These are phyloP conservation scores for Yamadazyma mexicana DNA, from an alignment of 1,139 yeast species.

Conservation along the genomic window DNA sequence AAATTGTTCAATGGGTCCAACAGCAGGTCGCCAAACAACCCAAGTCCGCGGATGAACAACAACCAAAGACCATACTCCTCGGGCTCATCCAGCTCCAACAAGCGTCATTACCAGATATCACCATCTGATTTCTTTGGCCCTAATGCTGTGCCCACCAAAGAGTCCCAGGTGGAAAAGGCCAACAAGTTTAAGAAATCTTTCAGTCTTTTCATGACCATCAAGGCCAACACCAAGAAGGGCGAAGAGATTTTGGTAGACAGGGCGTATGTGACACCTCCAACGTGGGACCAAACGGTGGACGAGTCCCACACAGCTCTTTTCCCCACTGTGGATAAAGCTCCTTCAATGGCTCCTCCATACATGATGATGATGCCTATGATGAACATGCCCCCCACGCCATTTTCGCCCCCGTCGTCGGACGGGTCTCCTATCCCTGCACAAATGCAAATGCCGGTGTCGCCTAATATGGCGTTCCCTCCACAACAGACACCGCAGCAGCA, in stretches of 20 bases:
- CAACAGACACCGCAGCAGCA: constrained; percentile 38
- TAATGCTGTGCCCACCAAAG: constrained; percentile 46
- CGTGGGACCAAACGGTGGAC: constrained; percentile 68
- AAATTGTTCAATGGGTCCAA: constrained; percentile 4
- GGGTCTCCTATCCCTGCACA: constrained; percentile 4
- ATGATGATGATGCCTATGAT: constrained; percentile 25
- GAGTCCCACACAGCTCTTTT: constrained; percentile 51
- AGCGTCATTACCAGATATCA: constrained; percentile 43
- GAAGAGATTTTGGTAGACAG: constrained; percentile 45
- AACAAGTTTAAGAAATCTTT: constrained; percentile 48
- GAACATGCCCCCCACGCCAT: constrained; percentile 5
- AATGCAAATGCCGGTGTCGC: constrained; percentile 5
- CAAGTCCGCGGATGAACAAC: constrained; percentile 32
- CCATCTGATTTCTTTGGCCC: constrained; percentile 54
- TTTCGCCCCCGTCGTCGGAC: constrained; percentile 12
- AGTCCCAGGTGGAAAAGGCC: constrained; percentile 34
- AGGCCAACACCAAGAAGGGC: constrained; percentile 30
- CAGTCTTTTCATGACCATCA: constrained; percentile 54
- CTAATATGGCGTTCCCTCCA: constrained; percentile 5
- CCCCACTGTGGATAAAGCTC: constrained; percentile 26
- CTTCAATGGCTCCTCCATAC: constrained; percentile 28
- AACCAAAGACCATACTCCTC: constrained; percentile 33
- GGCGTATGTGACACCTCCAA: constrained; percentile 76
- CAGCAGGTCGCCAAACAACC: constrained; percentile 28
- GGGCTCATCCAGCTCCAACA: constrained; percentile 22